Evolutionary conservation across 2,329 filamentous ascomycete species (phyloP).

Genomic region (Davidsoniella neocaledoniae): DNA sequence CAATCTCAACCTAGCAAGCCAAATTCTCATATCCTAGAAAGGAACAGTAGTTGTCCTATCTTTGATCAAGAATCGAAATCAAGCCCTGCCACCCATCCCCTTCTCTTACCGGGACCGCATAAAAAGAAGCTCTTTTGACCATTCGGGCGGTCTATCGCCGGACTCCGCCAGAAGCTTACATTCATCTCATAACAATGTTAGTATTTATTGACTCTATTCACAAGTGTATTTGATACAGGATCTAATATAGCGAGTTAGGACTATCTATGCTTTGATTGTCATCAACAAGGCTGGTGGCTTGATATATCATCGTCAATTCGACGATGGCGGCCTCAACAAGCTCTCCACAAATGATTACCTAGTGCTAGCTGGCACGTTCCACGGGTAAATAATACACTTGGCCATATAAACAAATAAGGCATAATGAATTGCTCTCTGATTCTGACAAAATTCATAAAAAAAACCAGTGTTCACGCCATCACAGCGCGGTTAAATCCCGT

Average conservation of each 20-base stretch:
- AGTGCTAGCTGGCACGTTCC: constrained; percentile 91
- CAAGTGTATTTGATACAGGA: too few relatives aligned
- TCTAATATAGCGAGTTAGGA: constrained; percentile 36
- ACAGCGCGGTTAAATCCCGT: constrained; percentile 45
- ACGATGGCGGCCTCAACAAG: constrained; percentile 67
- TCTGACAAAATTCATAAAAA: neutral
- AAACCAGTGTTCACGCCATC: constrained; percentile 51
- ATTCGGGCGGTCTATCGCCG: too few relatives aligned
- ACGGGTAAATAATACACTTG: constrained; percentile 44
- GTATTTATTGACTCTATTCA: too few relatives aligned
- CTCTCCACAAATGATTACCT: constrained; percentile 93
- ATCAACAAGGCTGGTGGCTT: constrained; percentile 98
- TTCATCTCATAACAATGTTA: too few relatives aligned
- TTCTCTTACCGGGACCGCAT: neutral
- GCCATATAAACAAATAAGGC: neutral
- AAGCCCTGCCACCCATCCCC: neutral
- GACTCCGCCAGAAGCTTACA: too few relatives aligned
- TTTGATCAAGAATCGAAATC: neutral
- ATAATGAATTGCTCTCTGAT: constrained; percentile 11
- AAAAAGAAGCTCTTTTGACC: too few relatives aligned
- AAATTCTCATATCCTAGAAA: neutral
- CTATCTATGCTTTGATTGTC: constrained; percentile 85
- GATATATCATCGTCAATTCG: constrained; percentile 90
- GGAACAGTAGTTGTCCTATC: neutral
- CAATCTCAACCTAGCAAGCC: neutral